Evolutionary conservation across 164 flowering plant genomes (phyloP).

Genomic region (Magnolia sinica): DNA sequence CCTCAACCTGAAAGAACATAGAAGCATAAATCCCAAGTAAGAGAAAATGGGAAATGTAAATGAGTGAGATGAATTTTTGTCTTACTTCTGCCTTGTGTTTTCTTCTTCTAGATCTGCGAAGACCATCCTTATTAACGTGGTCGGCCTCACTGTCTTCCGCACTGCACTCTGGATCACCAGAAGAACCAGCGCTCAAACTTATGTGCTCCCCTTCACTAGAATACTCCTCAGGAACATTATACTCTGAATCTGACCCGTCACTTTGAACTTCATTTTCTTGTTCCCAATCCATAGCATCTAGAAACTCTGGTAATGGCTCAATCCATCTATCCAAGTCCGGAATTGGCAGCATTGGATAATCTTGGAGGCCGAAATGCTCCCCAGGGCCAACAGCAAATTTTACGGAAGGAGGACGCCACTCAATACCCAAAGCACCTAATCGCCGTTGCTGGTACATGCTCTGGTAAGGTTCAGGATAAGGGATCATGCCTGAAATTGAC

Average conservation of each 20-base stretch:
- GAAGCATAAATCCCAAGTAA: background rate
- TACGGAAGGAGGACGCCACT: constrained; percentile 81
- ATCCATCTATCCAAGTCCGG: constrained; percentile 67
- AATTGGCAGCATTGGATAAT: constrained; percentile 61
- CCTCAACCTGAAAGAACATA: constrained; percentile 46
- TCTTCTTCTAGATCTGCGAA: constrained; percentile 75
- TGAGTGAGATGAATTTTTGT: background rate
- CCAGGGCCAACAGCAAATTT: constrained; percentile 67
- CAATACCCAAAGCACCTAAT: constrained; percentile 76
- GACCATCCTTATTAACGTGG: constrained; percentile 34
- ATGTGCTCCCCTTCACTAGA: constrained; percentile 64
- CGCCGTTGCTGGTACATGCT: constrained; percentile 82
- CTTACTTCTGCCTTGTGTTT: constrained; percentile 69
- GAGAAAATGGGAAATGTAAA: constrained; percentile 3
- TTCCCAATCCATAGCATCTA: constrained; percentile 74
- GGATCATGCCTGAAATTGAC: constrained; percentile 68
- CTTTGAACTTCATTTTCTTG: constrained; percentile 66
- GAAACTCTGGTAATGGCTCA: constrained; percentile 70
- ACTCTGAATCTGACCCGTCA: constrained; percentile 87
- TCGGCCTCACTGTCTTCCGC: constrained; percentile 64
- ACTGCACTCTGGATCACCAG: constrained; percentile 56
- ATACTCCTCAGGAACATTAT: constrained; percentile 68
- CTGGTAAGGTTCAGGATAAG: constrained; percentile 94
- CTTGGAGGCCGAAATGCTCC: constrained; percentile 52
- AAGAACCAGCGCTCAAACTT: constrained; percentile 46